These are phyloP conservation scores for Furcasterigmium furcatum DNA, from an alignment of 2,329 filamentous ascomycete species.

Conservation along the genomic window DNA sequence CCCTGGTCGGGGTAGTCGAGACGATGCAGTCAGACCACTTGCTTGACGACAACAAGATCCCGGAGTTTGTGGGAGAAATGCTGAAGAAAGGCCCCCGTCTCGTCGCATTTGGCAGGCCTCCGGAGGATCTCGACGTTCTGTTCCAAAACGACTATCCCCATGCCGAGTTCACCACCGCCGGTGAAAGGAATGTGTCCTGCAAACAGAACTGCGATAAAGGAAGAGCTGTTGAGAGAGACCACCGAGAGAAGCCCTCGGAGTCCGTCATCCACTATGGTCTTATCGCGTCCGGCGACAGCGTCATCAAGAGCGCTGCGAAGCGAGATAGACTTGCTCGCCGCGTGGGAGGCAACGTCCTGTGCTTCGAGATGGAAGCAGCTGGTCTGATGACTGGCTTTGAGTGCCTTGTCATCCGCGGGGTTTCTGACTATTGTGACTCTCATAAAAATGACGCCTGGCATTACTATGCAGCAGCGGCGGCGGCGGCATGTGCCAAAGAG, in stretches of 20 bases:
- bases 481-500: constrained; percentile 17
- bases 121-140: too few species aligned
- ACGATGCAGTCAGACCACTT: constrained; percentile 5
- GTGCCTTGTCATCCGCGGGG: constrained; percentile 21
- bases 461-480: constrained; percentile 14
- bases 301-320: constrained; percentile 12
- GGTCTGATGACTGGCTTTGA: constrained; percentile 13
- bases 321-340: constrained; percentile 6
- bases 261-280: too few species aligned
- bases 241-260: too few species aligned
- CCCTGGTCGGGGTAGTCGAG: constrained; percentile 4
- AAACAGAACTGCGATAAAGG: too few species aligned
- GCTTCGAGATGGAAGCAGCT: constrained; percentile 18
- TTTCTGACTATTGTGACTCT: constrained; percentile 25
- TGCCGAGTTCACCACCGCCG: neutral
- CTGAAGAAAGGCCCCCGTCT: too few species aligned
- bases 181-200: too few species aligned
- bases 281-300: constrained; percentile 17
- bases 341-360: constrained; percentile 7
- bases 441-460: constrained; percentile 21
- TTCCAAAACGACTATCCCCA: too few species aligned
- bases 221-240: too few species aligned
- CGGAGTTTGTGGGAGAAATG: too few species aligned
- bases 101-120: too few species aligned
- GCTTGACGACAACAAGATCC: too few species aligned